Conservation (phyloP, 1,284 basidiomycete species). For the Bjerkandera adusta region DNA sequence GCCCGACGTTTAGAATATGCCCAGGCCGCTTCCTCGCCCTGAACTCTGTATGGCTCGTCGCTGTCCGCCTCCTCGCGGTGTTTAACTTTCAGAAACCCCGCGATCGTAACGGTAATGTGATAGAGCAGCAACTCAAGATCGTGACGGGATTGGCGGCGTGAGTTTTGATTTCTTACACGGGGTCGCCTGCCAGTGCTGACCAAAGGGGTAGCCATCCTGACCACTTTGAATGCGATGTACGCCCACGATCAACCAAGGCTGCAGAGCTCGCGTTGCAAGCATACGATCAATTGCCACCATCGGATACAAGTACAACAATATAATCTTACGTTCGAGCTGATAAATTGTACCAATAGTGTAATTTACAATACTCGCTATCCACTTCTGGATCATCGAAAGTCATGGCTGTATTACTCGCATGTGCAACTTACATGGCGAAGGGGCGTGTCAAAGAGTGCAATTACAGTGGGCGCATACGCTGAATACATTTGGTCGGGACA, state of each 20-base stretch:
- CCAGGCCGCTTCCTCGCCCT: conserved; percentile 5
- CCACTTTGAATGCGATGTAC: conserved; percentile 3
- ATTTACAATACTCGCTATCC: too few species aligned
- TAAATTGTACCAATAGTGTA: too few species aligned
- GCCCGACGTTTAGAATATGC: too few species aligned
- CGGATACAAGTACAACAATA: too few species aligned
- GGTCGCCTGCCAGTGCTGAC: neutral
- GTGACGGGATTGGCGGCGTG: neutral
- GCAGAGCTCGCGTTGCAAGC: neutral
- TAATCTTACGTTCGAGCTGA: too few species aligned
- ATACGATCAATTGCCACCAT: too few species aligned
- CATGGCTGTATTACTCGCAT: too few species aligned
- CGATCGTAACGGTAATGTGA: neutral
- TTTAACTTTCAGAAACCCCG: conserved; percentile 1
- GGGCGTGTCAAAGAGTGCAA: neutral
- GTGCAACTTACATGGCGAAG: neutral
- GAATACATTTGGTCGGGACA: too few species aligned
- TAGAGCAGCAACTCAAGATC: neutral
- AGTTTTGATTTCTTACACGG: neutral
- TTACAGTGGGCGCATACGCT: neutral
- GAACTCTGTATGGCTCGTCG: neutral
- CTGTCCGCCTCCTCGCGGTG: conserved; percentile 1
- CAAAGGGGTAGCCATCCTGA: conserved; percentile 2
- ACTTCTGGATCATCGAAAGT: too few species aligned
- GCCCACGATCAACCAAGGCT: neutral